Percentiles rank a stretch among this genome's conserved stretches.
phyloP scores from a whole-genome alignment of 2,329 filamentous ascomycete species.

The Penicillium sp. region DNA sequence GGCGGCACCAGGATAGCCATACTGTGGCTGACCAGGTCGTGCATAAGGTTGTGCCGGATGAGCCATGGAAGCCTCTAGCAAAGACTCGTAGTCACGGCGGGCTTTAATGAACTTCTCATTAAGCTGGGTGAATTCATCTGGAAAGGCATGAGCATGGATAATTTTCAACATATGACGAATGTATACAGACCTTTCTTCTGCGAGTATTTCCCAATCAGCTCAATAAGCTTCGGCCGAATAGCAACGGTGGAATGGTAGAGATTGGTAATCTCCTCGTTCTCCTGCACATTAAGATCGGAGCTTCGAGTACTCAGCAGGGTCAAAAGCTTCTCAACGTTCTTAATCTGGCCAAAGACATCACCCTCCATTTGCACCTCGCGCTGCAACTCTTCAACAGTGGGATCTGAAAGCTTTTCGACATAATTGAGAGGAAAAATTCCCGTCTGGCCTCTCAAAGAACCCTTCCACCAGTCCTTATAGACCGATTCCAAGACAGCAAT shows the following conservation, averaged over 20 bases:
- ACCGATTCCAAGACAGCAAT: constrained; percentile 97
- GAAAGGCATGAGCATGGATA: constrained; percentile 14
- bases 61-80: constrained; percentile 96
- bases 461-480: constrained; percentile 99
- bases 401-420: constrained; percentile 94
- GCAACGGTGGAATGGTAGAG: constrained; percentile 89
- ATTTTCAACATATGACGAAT: neutral
- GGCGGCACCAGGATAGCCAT: constrained; percentile 34
- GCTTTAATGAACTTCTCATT: constrained; percentile 99
- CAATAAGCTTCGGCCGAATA: constrained; percentile 94
- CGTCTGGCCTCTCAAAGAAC: constrained; percentile 87
- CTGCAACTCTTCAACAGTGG: constrained; percentile 89
- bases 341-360: constrained; percentile 73
- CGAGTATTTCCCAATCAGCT: constrained; percentile 97
- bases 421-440: constrained; percentile 99
- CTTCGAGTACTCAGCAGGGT: constrained; percentile 87
- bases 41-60: constrained; percentile 84
- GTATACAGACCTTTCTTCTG: constrained; percentile 84
- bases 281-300: constrained; percentile 75
- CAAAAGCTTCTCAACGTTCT: constrained; percentile 77
- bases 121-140: constrained; percentile 96
- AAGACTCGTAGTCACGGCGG: constrained; percentile 88
- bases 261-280: constrained; percentile 94
- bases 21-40: constrained; percentile 49
- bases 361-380: constrained; percentile 93